Base-by-base conservation (phyloP, 1,284 basidiomycete species). In the Pseudomicrostroma phylloplanum region DNA sequence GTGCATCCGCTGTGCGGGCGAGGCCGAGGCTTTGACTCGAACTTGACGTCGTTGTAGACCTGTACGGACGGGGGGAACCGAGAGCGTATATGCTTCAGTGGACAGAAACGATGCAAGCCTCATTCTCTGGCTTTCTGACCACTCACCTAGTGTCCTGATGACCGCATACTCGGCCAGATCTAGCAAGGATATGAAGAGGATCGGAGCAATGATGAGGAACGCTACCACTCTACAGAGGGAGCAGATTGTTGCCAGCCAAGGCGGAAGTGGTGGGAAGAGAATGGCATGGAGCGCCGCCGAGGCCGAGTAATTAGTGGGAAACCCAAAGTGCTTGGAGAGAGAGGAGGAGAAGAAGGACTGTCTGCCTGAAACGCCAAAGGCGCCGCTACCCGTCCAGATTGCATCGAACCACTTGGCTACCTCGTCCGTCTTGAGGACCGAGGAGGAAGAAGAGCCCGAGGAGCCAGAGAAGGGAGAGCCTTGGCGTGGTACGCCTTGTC, bases 121-220 rank as follows among this genome's bases (percentile, higher is more conserved):
- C 23, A n/a, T 56, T 12, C 46, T n/a, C 54, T 19, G 26, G 4
- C 12, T 56, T 12, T n/a, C 13, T 12, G 23, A 36, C 41, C 21
- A 71, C 71, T 54, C 60, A 72, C 72, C 73, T 13, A 75, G 66
- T 26, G 72, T 73, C 40, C 73, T 63, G 53, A 75, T 70, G 8
- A 75, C 70, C 8, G 72, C 72, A 46, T 75, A 75, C 4, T 72
- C 71, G 41, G 73, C 73, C 62, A 75, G 73, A 59, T 75, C 73
- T 17, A 70, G 43, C 0, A 69, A 23, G 12, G 61, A 64, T n/a
- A 73, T 60, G 43, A 72, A 4, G 7, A 72, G 54, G 62, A 73
- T 66, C 12, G 72, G 72, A 1, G 71, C 65, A 6, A 73, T 48
- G 54, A 73, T 70, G 51, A 70, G 62, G 13, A 71, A 40, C 41